A percentile compares a stretch with the other conserved stretches of the same genome.
phyloP scores from a whole-genome alignment of 2,329 filamentous ascomycete species.

The Cercospora sojina region DNA sequence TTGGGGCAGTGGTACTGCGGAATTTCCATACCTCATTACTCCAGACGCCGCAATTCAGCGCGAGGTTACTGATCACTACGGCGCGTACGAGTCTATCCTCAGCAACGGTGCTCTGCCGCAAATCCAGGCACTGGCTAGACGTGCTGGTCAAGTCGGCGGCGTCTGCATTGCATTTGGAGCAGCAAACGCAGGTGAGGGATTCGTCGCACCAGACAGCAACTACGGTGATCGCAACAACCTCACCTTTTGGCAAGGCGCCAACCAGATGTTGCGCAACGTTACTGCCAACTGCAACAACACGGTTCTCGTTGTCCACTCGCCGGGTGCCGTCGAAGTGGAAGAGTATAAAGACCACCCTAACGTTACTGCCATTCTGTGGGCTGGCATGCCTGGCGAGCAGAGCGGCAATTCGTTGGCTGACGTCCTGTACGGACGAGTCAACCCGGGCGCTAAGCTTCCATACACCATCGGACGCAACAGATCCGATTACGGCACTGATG shows the following conservation, averaged over 20 bases:
- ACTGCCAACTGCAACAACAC: constrained; percentile 51
- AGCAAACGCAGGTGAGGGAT: constrained; percentile 80
- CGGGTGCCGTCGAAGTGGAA: constrained; percentile 79
- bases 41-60: constrained; percentile 63
- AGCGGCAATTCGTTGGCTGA: constrained; percentile 30
- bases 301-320: constrained; percentile 81
- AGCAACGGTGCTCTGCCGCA: constrained; percentile 56
- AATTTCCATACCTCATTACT: constrained; percentile 64
- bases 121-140: constrained; percentile 52
- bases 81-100: constrained; percentile 60
- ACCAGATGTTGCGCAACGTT: constrained; percentile 32
- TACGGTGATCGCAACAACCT: constrained; percentile 85
- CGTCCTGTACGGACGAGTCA: constrained; percentile 22
- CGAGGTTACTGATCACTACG: constrained; percentile 60
- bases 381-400: constrained; percentile 49
- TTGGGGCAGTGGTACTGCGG: constrained; percentile 61
- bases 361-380: constrained; percentile 76
- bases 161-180: constrained; percentile 82
- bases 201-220: constrained; percentile 77
- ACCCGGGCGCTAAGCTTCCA: constrained; percentile 26
- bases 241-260: constrained; percentile 29
- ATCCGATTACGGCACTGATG: constrained; percentile 65
- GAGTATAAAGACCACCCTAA: constrained; percentile 74
- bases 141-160: constrained; percentile 47
- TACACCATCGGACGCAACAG: constrained; percentile 74